Percentiles rank a stretch among this genome's conserved stretches.
phyloP scores from a whole-genome alignment of 371 early-diverging fungal genomes.

The Sporodiniella umbellata region DNA sequence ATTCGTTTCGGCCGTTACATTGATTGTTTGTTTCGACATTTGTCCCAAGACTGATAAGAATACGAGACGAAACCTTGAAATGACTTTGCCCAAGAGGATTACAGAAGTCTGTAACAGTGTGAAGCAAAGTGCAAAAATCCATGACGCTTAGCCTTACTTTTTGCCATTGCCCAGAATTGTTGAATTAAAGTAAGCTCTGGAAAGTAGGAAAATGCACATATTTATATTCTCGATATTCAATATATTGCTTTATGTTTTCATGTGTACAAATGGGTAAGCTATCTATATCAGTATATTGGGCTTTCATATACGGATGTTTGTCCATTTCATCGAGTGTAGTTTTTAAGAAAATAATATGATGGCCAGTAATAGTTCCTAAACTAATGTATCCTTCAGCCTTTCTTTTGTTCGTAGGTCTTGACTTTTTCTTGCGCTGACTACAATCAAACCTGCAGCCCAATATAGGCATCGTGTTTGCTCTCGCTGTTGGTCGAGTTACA shows the following conservation, averaged over 20 bases:
- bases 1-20: too few species aligned
- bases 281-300: constrained; percentile 15
- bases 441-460: constrained; percentile 12
- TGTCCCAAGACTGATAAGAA: too few species aligned
- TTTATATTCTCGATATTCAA: too few species aligned
- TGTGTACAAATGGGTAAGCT: constrained; percentile 2
- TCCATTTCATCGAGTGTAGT: constrained; percentile 18
- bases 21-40: not conserved
- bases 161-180: too few species aligned
- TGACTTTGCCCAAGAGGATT: too few species aligned
- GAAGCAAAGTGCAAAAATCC: not conserved
- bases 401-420: constrained; percentile 12
- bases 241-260: too few species aligned
- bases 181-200: too few species aligned
- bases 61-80: too few species aligned
- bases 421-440: constrained; percentile 10
- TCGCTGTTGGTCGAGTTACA: constrained; percentile 10
- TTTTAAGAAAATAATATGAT: constrained; percentile 15
- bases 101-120: too few species aligned
- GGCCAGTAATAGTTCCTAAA: constrained; percentile 16
- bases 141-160: not conserved
- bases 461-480: constrained; percentile 14
- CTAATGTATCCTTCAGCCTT: constrained; percentile 11
- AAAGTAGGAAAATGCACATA: too few species aligned
- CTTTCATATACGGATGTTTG: constrained; percentile 19